Conservation (phyloP, 352 stramenopile species). For the Phytophthora rubi region DNA sequence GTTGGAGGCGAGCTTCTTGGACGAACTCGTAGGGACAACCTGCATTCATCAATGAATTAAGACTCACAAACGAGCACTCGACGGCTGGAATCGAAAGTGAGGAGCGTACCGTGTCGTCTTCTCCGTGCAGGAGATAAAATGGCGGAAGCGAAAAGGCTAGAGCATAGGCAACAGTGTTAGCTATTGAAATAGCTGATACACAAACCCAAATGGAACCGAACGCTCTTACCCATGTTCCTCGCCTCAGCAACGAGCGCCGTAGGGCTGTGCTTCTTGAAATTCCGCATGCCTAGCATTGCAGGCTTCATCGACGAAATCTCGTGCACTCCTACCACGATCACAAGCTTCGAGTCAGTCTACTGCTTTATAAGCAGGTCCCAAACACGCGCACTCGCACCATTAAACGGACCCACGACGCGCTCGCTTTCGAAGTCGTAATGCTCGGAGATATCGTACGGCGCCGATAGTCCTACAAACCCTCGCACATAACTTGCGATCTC, state of each 20-base stretch:
- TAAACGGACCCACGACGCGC: slow-evolving; percentile 55
- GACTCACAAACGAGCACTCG: not conserved
- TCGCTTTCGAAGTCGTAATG: slow-evolving; percentile 78
- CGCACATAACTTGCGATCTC: slow-evolving; percentile 45
- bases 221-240: slow-evolving; percentile 23
- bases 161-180: not conserved
- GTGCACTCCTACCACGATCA: slow-evolving; percentile 50
- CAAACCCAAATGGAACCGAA: not conserved
- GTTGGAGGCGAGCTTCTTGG: slow-evolving; percentile 52
- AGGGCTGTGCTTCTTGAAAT: slow-evolving; percentile 65
- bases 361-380: not conserved
- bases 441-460: slow-evolving; percentile 76
- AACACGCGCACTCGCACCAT: slow-evolving; percentile 26
- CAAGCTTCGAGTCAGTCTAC: not conserved
- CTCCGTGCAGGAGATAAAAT: slow-evolving; percentile 68
- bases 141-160: slow-evolving; percentile 48
- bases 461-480: slow-evolving; percentile 71
- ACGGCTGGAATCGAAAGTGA: not conserved
- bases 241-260: slow-evolving; percentile 45
- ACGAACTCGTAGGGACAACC: slow-evolving; percentile 66
- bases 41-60: slow-evolving; percentile 17
- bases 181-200: too few relatives aligned
- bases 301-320: slow-evolving; percentile 84
- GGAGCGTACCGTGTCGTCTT: slow-evolving; percentile 46
- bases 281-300: slow-evolving; percentile 63